Conservation (phyloP, 257 asterid species). For the Thymus mandschuricus region DNA sequence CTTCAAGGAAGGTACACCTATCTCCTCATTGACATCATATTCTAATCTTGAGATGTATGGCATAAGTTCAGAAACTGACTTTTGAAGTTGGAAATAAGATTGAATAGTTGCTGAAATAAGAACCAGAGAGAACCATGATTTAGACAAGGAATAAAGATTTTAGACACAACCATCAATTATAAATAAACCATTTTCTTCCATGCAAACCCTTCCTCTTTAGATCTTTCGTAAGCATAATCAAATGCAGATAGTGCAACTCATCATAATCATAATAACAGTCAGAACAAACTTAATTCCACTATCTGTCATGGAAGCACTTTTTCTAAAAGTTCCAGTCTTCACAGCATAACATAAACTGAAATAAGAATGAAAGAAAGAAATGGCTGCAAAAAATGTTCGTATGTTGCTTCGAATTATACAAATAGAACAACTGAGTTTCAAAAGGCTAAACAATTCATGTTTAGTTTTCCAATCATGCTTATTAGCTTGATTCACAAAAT, state of each 20-base stretch:
- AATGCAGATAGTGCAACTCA: slow-evolving; percentile 5
- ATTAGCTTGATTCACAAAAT: neutral
- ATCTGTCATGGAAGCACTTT: neutral
- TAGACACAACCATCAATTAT: neutral
- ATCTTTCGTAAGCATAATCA: neutral
- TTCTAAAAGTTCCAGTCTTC: neutral
- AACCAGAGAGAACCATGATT: slow-evolving; percentile 31
- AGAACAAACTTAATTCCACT: neutral
- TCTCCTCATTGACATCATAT: slow-evolving; percentile 69
- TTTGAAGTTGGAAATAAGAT: slow-evolving; percentile 70
- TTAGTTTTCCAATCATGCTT: slow-evolving; percentile 8
- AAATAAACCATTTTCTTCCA: slow-evolving; percentile 4
- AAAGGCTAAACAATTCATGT: slow-evolving; percentile 7
- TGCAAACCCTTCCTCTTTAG: slow-evolving; percentile 2
- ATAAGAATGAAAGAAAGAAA: slow-evolving; percentile 3
- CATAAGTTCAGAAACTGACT: slow-evolving; percentile 64
- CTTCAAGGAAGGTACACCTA: slow-evolving; percentile 71
- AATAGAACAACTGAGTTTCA: neutral
- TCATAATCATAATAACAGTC: neutral
- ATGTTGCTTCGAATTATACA: neutral
- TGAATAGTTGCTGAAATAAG: slow-evolving; percentile 73
- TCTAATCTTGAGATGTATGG: slow-evolving; percentile 72
- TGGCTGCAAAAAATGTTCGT: slow-evolving; percentile 14
- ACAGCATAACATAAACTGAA: slow-evolving; percentile 1
- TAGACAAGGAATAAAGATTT: slow-evolving; percentile 3